Conservation (phyloP, 352 stramenopile species). For the Phytopythium sindhum region DNA sequence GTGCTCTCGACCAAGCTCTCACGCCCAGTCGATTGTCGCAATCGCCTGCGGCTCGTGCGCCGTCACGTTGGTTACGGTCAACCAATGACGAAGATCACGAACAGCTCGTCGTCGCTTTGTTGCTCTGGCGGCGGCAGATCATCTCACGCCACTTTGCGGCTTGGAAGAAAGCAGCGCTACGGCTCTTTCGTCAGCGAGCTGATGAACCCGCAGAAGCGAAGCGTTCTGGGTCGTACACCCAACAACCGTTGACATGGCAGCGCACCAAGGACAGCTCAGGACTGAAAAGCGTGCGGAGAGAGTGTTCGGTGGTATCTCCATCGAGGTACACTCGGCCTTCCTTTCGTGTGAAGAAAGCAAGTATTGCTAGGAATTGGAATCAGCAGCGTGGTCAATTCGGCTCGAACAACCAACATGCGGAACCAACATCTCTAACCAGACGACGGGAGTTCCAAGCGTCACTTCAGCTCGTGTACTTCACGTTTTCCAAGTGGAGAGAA, state of each 20-base stretch:
- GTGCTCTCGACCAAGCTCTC: neutral
- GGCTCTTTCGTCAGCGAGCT: neutral
- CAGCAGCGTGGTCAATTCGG: neutral
- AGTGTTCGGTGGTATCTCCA: neutral
- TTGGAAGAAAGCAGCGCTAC: constrained; percentile 31
- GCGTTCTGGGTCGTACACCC: neutral
- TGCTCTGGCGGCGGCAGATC: constrained; percentile 41
- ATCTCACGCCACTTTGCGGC: constrained; percentile 34
- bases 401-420: neutral
- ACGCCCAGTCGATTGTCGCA: neutral
- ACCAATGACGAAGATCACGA: constrained; percentile 29
- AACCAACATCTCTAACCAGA: neutral
- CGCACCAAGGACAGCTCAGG: neutral
- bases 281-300: neutral
- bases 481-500: neutral
- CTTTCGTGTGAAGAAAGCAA: neutral
- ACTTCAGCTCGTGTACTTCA: constrained; percentile 6
- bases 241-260: neutral
- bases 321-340: neutral
- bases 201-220: neutral
- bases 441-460: constrained; percentile 4
- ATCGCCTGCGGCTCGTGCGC: neutral
- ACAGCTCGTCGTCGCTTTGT: constrained; percentile 38
- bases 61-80: neutral
- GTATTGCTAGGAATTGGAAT: neutral